Evolutionary conservation across 352 stramenopile genomes (phyloP), one percentile per base, ranked within the genome.

Genomic region (Globisporangium uncinulatum): DNA sequence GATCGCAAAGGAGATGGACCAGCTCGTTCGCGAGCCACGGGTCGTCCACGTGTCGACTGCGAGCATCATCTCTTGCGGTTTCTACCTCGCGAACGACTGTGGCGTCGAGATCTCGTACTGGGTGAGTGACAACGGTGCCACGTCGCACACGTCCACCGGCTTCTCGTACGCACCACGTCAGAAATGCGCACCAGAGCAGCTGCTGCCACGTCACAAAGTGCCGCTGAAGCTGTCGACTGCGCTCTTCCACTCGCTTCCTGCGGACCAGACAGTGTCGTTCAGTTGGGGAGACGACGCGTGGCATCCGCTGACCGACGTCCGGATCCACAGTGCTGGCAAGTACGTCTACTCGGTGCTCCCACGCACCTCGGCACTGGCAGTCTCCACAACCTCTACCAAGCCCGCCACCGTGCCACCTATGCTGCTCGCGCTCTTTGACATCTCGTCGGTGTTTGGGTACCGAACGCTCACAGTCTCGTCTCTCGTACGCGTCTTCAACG

Each of bases 401-500:
- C 20, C 42, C 24, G 32, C 50, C 6, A 17, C 21, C 8, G 24
- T 42, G 17, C 50, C 63, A 15, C 67, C 74, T 10, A 50, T 79
- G 24, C 31, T 91, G n/a, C 59, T 86, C 37, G 78, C 82, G 0
- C 59, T 94, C 5, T 80, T 94, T 49, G 82, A 94, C 43, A 84
- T 92, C 48, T 89, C 82, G 0, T 64, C 76, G 1, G 71, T 81
- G 10, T 79, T 80, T 59, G 84, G 83, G 1, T 86, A 84, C 41
- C 70, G 84, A 20, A 92, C 81, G 0, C 76, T 94, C 17, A 92
- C 79, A 0, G 79, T 94, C 24, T 94, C 84, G 21, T 92, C 84
- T 0, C 62, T 91, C 2, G 75, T 91, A 51, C 73, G 79, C 7
- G 62, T 94, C 20, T 92, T 88, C 54, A 94, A 94, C 46, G 80